phyloP scores from a whole-genome alignment of 805 yeast species.

The Candida methanosorbosa region DNA sequence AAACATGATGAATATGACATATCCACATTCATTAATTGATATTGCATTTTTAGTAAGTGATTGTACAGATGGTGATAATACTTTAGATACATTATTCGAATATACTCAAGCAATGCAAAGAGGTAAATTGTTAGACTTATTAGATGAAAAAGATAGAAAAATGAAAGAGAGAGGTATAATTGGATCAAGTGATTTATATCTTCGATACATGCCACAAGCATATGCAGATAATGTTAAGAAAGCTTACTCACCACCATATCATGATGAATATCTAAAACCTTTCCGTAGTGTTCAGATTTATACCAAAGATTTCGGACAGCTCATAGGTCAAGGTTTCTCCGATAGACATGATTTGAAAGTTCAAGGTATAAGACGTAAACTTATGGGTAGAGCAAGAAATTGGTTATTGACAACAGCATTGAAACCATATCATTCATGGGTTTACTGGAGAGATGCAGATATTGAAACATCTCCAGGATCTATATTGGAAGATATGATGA shows the following conservation, averaged over 20 bases:
- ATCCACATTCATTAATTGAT: conserved; percentile 73
- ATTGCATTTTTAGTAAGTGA: conserved; percentile 76
- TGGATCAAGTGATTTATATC: conserved; percentile 56
- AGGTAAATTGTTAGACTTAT: conserved; percentile 47
- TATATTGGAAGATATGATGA: conserved; percentile 68
- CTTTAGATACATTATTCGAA: conserved; percentile 56
- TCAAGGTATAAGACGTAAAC: conserved; percentile 74
- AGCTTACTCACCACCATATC: conserved; percentile 62
- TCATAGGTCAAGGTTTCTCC: conserved; percentile 75
- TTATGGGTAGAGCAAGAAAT: conserved; percentile 83
- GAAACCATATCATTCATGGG: conserved; percentile 84
- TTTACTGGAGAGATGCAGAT: conserved; percentile 85
- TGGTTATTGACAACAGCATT: conserved; percentile 72
- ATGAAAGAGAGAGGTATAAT: conserved; percentile 26
- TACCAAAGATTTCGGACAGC: conserved; percentile 77
- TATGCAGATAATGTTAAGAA: conserved; percentile 48
- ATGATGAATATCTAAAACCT: conserved; percentile 51
- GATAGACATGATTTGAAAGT: conserved; percentile 81
- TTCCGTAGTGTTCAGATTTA: conserved; percentile 76
- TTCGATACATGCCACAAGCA: conserved; percentile 56
- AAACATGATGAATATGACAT: conserved; percentile 78
- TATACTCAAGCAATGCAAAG: conserved; percentile 62
- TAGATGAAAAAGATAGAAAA: conserved; percentile 33
- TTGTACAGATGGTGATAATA: conserved; percentile 58
- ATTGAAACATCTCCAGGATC: conserved; percentile 76